phyloP scores from a whole-genome alignment of 2,329 filamentous ascomycete genomes.

The Colletotrichum karsti region DNA sequence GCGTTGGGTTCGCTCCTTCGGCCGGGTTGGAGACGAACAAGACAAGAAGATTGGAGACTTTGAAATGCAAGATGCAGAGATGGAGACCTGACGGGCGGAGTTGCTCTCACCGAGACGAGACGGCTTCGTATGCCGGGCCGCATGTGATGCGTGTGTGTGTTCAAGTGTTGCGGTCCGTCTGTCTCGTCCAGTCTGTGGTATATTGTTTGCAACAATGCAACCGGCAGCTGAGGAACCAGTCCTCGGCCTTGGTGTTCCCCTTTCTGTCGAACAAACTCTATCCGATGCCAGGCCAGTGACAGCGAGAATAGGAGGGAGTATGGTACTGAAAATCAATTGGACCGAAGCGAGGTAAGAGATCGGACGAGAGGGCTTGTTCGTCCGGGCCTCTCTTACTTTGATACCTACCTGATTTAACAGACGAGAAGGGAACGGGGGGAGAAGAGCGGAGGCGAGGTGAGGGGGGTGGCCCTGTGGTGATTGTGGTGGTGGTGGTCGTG shows the following conservation, averaged over 20 bases:
- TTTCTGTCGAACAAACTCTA: constrained; percentile 6
- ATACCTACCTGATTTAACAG: constrained; percentile 16
- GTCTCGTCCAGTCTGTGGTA: constrained; percentile 17
- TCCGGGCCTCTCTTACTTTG: constrained; percentile 19
- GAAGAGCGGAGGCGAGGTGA: not conserved
- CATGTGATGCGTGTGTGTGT: not conserved
- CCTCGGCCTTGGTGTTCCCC: not conserved
- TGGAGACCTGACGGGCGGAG: not conserved
- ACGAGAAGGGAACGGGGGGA: not conserved
- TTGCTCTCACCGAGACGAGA: constrained; percentile 2
- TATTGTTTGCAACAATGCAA: constrained; percentile 16
- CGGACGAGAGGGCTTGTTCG: constrained; percentile 24
- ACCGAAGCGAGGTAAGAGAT: constrained; percentile 14
- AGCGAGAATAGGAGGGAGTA: not conserved
- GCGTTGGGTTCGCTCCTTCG: not conserved
- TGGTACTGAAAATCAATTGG: not conserved
- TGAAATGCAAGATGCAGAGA: not conserved
- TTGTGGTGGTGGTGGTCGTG: not conserved
- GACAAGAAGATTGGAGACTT: not conserved
- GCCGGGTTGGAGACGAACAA: not conserved
- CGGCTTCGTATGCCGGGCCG: not conserved
- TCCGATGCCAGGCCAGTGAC: constrained; percentile 18
- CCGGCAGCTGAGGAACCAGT: not conserved
- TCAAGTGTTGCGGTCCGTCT: constrained; percentile 9
- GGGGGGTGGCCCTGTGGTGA: not conserved